Conservation (phyloP, 2,329 filamentous ascomycete genomes). For the Claviceps humidiphila region DNA sequence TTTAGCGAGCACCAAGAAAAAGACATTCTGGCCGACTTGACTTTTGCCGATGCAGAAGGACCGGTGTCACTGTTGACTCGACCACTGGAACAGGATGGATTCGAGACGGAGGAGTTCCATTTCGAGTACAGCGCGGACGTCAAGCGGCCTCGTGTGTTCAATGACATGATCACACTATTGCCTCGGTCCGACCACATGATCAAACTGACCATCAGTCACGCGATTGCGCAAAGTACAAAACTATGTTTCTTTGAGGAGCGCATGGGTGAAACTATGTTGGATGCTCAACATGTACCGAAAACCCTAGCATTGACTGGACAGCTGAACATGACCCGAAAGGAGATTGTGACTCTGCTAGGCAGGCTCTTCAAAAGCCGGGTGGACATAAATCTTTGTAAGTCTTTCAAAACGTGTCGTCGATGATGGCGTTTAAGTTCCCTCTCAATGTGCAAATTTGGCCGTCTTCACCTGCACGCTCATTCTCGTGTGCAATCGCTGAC, state of each 20-base stretch:
- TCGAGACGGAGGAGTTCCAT: constrained; percentile 96
- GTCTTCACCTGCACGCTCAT: neutral
- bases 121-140: constrained; percentile 90
- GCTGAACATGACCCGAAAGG: constrained; percentile 78
- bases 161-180: constrained; percentile 96
- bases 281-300: constrained; percentile 85
- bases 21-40: constrained; percentile 86
- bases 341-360: constrained; percentile 86
- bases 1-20: constrained; percentile 94
- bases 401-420: neutral
- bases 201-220: constrained; percentile 93
- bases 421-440: too few species aligned
- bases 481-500: neutral
- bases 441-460: too few species aligned
- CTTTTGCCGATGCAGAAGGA: constrained; percentile 63
- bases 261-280: constrained; percentile 87
- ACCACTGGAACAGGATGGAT: constrained; percentile 76
- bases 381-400: constrained; percentile 91
- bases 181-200: constrained; percentile 95
- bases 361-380: constrained; percentile 86
- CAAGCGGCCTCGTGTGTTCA: constrained; percentile 82
- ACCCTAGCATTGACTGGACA: constrained; percentile 78
- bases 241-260: constrained; percentile 90
- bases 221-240: constrained; percentile 94
- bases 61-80: constrained; percentile 57